Conservation (phyloP, 2,329 filamentous ascomycete genomes). For the Epichloe hybrida region DNA sequence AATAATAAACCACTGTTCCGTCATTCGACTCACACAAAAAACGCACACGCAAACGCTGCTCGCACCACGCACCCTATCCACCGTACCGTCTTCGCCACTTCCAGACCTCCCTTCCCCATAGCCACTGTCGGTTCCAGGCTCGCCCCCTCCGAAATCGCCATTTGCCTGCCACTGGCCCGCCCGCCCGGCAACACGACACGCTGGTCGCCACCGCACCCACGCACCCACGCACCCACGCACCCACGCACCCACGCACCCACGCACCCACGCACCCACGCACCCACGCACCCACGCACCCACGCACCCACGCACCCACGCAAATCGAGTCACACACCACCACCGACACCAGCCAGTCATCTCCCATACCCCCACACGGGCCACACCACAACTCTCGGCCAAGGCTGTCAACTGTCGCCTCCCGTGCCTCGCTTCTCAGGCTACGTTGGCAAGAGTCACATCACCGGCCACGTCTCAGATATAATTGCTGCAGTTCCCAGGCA, state of each 20-base stretch:
- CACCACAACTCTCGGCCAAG: neutral
- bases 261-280: constrained; percentile 8
- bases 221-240: constrained; percentile 4
- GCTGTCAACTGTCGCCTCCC: constrained; percentile 8
- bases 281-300: constrained; percentile 10
- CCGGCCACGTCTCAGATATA: constrained; percentile 16
- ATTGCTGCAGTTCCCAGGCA: constrained; percentile 10
- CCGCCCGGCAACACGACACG: constrained; percentile 14
- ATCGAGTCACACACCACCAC: constrained; percentile 5
- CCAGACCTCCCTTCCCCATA: neutral
- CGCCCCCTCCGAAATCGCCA: constrained; percentile 26
- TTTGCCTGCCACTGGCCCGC: constrained; percentile 17
- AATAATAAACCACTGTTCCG: neutral
- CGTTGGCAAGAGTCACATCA: constrained; percentile 22
- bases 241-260: constrained; percentile 8
- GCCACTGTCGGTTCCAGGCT: constrained; percentile 3
- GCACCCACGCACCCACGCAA: constrained; percentile 3
- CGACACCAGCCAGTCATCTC: neutral
- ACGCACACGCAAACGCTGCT: neutral
- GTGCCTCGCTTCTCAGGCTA: constrained; percentile 21
- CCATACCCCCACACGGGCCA: neutral
- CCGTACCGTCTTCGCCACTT: constrained; percentile 5
- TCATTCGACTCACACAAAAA: neutral
- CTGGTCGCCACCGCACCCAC: constrained; percentile 18
- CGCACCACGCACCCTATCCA: neutral